Evolutionary conservation across 2,329 filamentous ascomycete genomes (phyloP).

Genomic region (Colletotrichum sp.): DNA sequence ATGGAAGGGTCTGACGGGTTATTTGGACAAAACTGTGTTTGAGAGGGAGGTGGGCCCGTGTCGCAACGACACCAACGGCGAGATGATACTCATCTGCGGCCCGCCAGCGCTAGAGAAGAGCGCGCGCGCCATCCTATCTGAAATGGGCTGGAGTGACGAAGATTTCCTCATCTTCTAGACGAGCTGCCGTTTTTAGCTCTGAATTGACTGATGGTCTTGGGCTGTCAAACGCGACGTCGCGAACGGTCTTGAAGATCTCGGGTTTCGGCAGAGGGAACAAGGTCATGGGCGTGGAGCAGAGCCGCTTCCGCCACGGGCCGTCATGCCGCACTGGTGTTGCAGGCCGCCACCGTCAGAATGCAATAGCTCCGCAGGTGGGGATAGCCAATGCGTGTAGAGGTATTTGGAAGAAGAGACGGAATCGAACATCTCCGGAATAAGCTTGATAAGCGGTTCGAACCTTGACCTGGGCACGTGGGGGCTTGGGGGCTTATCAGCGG

Average conservation of each 20-base stretch:
- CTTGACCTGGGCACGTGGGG: not conserved
- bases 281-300: not conserved
- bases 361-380: not conserved
- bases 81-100: conserved; percentile 80
- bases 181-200: not conserved
- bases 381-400: not conserved
- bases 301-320: conserved; percentile 5
- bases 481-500: not conserved
- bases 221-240: not conserved
- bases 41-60: conserved; percentile 59
- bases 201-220: not conserved
- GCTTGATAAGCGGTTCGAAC: not conserved
- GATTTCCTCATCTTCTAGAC: conserved; percentile 77
- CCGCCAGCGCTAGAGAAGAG: conserved; percentile 76
- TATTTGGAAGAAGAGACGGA: not conserved
- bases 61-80: conserved; percentile 35
- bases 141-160: conserved; percentile 73
- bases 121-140: conserved; percentile 55
- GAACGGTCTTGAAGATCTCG: not conserved
- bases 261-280: not conserved
- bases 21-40: conserved; percentile 69
- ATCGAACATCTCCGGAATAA: conserved; percentile 11
- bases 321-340: not conserved
- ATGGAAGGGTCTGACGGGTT: conserved; percentile 74
- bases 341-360: not conserved